These are phyloP conservation scores for Salix viminalis DNA, from an alignment of 345 rosid species.

Conservation along the genomic window DNA sequence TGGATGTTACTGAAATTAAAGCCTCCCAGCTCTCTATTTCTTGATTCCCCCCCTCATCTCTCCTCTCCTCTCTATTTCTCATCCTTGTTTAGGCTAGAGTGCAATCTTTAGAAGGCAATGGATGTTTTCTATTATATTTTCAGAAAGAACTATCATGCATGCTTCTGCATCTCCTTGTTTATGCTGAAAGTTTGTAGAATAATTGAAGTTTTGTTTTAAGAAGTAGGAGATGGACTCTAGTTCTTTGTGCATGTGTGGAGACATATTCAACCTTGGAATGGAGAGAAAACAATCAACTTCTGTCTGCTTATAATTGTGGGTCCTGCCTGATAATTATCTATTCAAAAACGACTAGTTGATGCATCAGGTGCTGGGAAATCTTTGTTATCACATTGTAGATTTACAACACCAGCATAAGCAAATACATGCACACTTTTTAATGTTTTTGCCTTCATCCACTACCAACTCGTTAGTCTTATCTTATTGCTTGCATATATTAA, in stretches of 20 bases:
- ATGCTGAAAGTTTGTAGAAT: not conserved
- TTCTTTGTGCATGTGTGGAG: not conserved
- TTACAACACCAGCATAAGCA: not conserved
- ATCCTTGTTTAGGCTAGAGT: no score
- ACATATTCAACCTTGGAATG: not conserved
- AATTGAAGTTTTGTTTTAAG: not conserved
- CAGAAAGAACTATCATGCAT: not conserved
- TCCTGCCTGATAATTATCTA: not conserved
- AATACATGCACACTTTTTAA: not conserved
- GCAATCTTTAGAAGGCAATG: no score
- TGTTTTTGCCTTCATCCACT: not conserved
- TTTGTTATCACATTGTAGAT: not conserved
- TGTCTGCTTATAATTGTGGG: not conserved
- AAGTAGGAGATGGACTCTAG: not conserved
- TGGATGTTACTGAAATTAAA: no score
- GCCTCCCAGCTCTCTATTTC: no score
- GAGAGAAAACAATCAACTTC: not conserved
- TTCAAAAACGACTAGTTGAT: not conserved
- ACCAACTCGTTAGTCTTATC: not conserved
- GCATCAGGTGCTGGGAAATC: not conserved
- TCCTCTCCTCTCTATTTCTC: no score
- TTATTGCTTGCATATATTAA: not conserved
- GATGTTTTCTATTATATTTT: no score
- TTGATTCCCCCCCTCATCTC: no score
- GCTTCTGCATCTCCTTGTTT: not conserved